Base-by-base conservation (phyloP, 1,139 yeast species). In the Candida sp. region DNA sequence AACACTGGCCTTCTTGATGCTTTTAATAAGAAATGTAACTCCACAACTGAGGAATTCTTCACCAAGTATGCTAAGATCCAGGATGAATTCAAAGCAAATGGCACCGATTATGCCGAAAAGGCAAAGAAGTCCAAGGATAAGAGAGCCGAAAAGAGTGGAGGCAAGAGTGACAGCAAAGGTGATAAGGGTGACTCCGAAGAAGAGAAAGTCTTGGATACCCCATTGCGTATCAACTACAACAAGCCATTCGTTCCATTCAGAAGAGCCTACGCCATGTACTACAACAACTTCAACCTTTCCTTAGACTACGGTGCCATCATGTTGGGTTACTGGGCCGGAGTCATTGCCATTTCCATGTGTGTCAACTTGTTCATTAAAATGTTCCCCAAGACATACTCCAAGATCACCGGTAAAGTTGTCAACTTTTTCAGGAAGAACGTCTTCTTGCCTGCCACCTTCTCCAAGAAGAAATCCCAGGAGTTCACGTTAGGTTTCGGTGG, bases 301-400 rank as follows among this genome's bases (percentile, higher is more conserved):
- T 68, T 78, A 49, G 78, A 66, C 53, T 73, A 78, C 57, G 88
- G 88, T 23, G 65, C 75, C 26, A 84, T 75, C 2, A 53, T 76
- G 34, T 55, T 83, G 31, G 81, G 80, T 0, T 83, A 73, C 57
- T 82, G 86, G 85, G 77, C 69, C 2, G 49, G 74, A 2, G 67
- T 83, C 11, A 59, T 82, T 52, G 39, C 81, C 1, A 28, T 75
- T 28, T 76, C 78, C 3, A 69, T 72, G 3, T 35, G 76, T 23
- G 61, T 69, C 46, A 80, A 83, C 59, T 53, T 72, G 23, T 58
- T 61, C 35, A 75, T 75, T 5, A 55, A 60, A 68, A 67, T 54
- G 76, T 77, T 48, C 25, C 56, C 56, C 2, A 30, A 26, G 26
- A n/a, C 26, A 1, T 31, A 27, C 3, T 44, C 44, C 27, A 31